These are phyloP conservation scores for Penicillium janthinellum DNA, from an alignment of 2,329 filamentous ascomycete species.

Conservation along the genomic window DNA sequence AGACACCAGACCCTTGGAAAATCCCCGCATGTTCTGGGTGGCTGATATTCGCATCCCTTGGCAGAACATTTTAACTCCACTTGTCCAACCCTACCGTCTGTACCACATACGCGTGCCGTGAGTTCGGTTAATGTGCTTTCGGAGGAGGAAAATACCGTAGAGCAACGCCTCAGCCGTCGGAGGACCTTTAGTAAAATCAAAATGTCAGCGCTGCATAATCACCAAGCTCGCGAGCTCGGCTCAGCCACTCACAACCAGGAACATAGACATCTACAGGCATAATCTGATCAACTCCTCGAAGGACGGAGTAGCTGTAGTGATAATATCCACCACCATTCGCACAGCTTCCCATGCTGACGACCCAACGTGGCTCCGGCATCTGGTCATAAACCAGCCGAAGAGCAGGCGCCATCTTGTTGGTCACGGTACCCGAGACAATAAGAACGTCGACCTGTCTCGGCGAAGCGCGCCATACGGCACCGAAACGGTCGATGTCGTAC, in stretches of 20 bases:
- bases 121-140: conserved; percentile 9
- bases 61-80: no score
- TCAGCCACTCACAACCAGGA: conserved; percentile 3
- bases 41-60: no score
- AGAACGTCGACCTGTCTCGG: conserved; percentile 88
- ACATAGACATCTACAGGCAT: conserved; percentile 77
- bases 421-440: conserved; percentile 90
- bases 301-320: conserved; percentile 80
- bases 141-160: conserved; percentile 5
- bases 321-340: conserved; percentile 86
- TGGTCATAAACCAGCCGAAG: conserved; percentile 91
- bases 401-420: conserved; percentile 95
- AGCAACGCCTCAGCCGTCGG: conserved; percentile 11
- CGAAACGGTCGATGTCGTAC: background rate
- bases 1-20: no score
- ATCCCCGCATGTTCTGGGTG: no score
- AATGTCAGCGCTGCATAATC: background rate
- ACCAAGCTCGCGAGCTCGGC: background rate
- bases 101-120: conserved; percentile 14
- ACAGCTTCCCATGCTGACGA: conserved; percentile 81
- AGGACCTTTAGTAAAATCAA: background rate
- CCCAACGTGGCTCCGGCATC: conserved; percentile 91
- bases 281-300: conserved; percentile 73
- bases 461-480: conserved; percentile 63
- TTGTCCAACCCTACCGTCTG: background rate